Evolutionary conservation across 257 asterid genomes (phyloP).

Genomic region (Linaria vulgaris): DNA sequence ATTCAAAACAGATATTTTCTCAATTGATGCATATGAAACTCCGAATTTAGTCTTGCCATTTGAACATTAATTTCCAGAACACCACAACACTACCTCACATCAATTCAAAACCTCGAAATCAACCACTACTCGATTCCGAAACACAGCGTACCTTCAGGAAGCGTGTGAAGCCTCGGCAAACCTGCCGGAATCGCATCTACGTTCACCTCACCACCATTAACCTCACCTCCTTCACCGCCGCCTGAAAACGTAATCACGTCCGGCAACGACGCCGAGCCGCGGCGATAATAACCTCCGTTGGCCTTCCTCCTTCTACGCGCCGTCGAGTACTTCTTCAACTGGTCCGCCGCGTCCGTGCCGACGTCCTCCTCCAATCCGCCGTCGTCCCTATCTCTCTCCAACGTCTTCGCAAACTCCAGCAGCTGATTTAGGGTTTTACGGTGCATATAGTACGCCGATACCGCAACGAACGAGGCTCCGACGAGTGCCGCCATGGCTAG

Average conservation of each 20-base stretch:
- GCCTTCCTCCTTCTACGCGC: slow-evolving; percentile 35
- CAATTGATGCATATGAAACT: slow-evolving; percentile 3
- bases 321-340: slow-evolving; percentile 26
- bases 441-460: slow-evolving; percentile 69
- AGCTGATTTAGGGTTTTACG: slow-evolving; percentile 57
- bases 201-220: slow-evolving; percentile 38
- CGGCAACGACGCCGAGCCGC: slow-evolving; percentile 47
- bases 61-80: background rate
- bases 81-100: background rate
- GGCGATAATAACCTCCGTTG: slow-evolving; percentile 27
- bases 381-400: slow-evolving; percentile 46
- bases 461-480: slow-evolving; percentile 67
- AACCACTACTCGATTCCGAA: background rate
- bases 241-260: slow-evolving; percentile 46
- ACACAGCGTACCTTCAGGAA: slow-evolving; percentile 47
- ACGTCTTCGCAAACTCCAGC: slow-evolving; percentile 53
- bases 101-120: background rate
- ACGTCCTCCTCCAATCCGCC: slow-evolving; percentile 26
- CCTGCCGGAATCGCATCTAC: slow-evolving; percentile 57
- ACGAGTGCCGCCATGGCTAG: slow-evolving; percentile 71
- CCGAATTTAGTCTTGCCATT: background rate
- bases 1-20: background rate
- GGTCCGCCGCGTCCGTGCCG: slow-evolving; percentile 32
- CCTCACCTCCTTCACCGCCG: slow-evolving; percentile 19
- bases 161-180: slow-evolving; percentile 58